Percentiles rank a stretch among this genome's conserved stretches.
Evolutionary conservation across 768 basidiomycete species (phyloP).

Genomic region (Dentipellis sp.): DNA sequence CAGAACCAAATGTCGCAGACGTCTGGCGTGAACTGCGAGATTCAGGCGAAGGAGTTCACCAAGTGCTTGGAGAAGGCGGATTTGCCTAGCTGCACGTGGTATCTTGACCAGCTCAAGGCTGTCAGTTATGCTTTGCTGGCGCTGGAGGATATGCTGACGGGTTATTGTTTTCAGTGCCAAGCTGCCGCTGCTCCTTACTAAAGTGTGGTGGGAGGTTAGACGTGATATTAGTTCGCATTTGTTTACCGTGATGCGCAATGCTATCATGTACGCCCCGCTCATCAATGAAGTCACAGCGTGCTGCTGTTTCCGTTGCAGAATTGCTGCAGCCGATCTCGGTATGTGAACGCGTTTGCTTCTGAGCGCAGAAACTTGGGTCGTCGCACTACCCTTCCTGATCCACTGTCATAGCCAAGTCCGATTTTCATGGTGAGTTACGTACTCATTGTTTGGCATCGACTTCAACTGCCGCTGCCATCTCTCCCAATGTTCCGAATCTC

Average conservation of each 20-base stretch:
- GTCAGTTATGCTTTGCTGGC: constrained; percentile 35
- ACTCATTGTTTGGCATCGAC: no score
- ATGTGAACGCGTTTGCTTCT: no score
- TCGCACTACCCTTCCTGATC: no score
- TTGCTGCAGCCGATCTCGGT: no score
- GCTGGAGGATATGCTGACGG: neutral
- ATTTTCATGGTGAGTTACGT: no score
- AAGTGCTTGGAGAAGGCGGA: constrained; percentile 78
- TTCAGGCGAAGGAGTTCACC: constrained; percentile 84
- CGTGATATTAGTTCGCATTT: no score
- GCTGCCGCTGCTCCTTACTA: constrained; percentile 15
- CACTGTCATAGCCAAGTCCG: no score
- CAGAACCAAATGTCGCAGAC: constrained; percentile 33
- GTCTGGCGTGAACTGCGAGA: constrained; percentile 56
- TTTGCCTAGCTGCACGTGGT: constrained; percentile 73
- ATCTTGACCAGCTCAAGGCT: constrained; percentile 82
- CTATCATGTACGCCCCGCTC: no score
- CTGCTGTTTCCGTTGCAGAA: no score
- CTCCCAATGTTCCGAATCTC: neutral
- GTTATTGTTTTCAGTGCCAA: constrained; percentile 7
- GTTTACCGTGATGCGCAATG: no score
- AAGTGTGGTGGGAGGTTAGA: neutral
- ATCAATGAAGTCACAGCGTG: no score
- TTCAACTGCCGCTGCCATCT: neutral
- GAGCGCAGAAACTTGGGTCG: no score